Evolutionary conservation across 2,329 filamentous ascomycete species (phyloP).

Genomic region (Penicillium sp.): DNA sequence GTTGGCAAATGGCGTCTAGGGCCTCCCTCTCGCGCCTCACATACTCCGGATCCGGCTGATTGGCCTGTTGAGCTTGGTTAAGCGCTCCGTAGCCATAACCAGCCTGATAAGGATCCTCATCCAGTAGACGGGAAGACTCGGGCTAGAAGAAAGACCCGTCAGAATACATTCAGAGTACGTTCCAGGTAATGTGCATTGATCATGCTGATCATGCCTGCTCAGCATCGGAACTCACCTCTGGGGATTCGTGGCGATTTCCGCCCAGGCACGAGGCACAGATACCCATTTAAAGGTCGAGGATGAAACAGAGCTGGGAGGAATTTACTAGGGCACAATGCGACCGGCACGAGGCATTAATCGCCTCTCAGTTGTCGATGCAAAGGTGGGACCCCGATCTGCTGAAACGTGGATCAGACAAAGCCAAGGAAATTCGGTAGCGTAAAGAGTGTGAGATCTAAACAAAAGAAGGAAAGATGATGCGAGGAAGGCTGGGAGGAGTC

Average conservation of each 20-base stretch:
- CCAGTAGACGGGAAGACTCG: constrained; percentile 46
- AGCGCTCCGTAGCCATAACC: constrained; percentile 46
- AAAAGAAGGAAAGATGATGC: constrained; percentile 7
- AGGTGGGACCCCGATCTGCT: constrained; percentile 9
- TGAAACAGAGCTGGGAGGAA: background rate
- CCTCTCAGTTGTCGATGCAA: constrained; percentile 15
- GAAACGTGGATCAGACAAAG: background rate
- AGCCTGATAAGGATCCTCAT: constrained; percentile 47
- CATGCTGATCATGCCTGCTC: background rate
- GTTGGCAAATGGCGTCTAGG: constrained; percentile 48
- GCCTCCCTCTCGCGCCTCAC: constrained; percentile 47
- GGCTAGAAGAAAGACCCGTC: constrained; percentile 23
- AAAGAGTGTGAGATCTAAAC: constrained; percentile 17
- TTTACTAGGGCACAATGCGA: constrained; percentile 12
- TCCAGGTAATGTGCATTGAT: constrained; percentile 14
- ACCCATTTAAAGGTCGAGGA: constrained; percentile 39
- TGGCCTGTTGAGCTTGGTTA: constrained; percentile 36
- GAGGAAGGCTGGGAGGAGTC: background rate
- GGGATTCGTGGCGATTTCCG: constrained; percentile 37
- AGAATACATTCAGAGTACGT: constrained; percentile 17
- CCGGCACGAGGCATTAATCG: constrained; percentile 21
- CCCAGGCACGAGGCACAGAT: constrained; percentile 47
- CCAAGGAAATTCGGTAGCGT: background rate
- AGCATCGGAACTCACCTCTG: constrained; percentile 30
- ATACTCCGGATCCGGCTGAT: constrained; percentile 44